Conservation (phyloP, 306 rosid species). For the Vicia villosa region DNA sequence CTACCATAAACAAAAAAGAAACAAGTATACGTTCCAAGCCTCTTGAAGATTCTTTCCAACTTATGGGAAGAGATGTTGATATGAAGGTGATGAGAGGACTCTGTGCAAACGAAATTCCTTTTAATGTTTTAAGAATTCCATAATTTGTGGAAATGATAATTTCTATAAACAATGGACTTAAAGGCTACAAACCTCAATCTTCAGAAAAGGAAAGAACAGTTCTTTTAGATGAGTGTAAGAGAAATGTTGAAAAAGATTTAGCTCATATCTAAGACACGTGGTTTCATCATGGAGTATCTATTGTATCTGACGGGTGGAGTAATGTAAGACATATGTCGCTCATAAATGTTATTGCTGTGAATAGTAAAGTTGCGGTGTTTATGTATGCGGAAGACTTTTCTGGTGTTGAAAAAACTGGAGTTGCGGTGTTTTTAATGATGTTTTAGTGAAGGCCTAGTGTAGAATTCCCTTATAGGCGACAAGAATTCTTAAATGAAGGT, state of each 20-base stretch:
- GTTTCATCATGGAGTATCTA: background rate
- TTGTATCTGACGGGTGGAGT: background rate
- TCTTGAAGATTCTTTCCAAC: background rate
- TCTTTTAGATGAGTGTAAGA: background rate
- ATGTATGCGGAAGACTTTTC: background rate
- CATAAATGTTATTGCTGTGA: background rate
- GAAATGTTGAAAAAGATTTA: background rate
- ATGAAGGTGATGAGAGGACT: background rate
- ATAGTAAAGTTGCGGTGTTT: background rate
- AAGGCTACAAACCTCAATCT: background rate
- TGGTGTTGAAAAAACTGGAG: background rate
- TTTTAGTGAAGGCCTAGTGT: no score
- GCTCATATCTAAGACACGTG: background rate
- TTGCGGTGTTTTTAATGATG: background rate
- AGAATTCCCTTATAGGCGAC: no score
- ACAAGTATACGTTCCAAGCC: background rate
- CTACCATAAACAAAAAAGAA: background rate
- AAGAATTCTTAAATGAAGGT: no score
- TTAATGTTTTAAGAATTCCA: background rate
- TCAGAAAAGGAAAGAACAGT: background rate
- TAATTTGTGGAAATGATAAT: background rate
- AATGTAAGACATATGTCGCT: background rate
- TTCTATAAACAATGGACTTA: background rate
- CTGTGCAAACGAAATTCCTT: background rate
- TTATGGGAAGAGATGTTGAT: no score